Percentiles rank a stretch among this genome's conserved stretches.
These are phyloP conservation scores for Epichloe festucae DNA, from an alignment of 2,329 filamentous ascomycete species.

Conservation along the genomic window DNA sequence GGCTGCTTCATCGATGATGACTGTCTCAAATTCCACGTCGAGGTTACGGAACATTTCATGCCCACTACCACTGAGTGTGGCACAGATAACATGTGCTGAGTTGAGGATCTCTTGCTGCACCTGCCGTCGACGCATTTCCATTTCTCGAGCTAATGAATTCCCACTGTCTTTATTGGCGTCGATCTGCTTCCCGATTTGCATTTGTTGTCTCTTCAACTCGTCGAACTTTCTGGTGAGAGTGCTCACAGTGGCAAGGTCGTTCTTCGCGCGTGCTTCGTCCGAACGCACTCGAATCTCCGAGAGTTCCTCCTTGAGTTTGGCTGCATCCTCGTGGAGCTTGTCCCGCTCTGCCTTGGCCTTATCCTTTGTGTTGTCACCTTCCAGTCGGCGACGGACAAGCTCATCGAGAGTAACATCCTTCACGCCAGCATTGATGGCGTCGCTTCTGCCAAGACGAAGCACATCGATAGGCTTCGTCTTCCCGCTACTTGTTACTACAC, in stretches of 20 bases:
- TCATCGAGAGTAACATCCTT: slow-evolving; percentile 89
- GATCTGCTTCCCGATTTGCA: slow-evolving; percentile 62
- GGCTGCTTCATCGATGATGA: slow-evolving; percentile 94
- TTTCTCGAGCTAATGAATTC: slow-evolving; percentile 67
- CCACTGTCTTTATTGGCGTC: slow-evolving; percentile 80
- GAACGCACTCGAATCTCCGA: slow-evolving; percentile 57
- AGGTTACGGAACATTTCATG: slow-evolving; percentile 95
- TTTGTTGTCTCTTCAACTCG: slow-evolving; percentile 62
- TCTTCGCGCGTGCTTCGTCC: slow-evolving; percentile 48
- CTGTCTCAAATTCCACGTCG: slow-evolving; percentile 94
- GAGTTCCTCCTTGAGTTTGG: slow-evolving; percentile 63
- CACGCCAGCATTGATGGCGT: slow-evolving; percentile 83
- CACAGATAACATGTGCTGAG: slow-evolving; percentile 82
- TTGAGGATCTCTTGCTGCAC: slow-evolving; percentile 88
- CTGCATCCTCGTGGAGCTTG: slow-evolving; percentile 49
- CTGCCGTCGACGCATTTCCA: slow-evolving; percentile 70
- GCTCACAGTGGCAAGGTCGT: slow-evolving; percentile 33
- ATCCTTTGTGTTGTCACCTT: slow-evolving; percentile 44
- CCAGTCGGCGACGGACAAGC: slow-evolving; percentile 64
- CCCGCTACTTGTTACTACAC: slow-evolving; percentile 67
- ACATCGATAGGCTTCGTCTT: slow-evolving; percentile 67
- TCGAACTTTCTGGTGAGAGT: slow-evolving; percentile 66
- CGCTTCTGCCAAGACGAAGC: slow-evolving; percentile 76
- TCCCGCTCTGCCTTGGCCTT: slow-evolving; percentile 44
- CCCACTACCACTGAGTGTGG: slow-evolving; percentile 86